Conservation (phyloP, 305 asterid genomes). For the Fraxinus sp. region DNA sequence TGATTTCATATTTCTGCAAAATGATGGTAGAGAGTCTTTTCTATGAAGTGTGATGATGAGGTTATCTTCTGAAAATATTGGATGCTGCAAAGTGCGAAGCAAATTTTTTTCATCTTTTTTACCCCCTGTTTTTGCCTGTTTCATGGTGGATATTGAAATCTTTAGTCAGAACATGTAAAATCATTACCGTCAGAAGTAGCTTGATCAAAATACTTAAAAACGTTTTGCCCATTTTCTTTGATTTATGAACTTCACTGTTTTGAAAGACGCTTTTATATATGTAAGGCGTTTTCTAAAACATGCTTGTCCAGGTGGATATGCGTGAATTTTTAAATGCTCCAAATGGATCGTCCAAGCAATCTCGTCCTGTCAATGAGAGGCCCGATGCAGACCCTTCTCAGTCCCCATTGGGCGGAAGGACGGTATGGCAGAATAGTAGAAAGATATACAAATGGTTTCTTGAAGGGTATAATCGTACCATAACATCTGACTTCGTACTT, state of each 20-base stretch:
- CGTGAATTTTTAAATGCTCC: conserved; percentile 88
- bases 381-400: conserved; percentile 61
- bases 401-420: conserved; percentile 87
- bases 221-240: neutral
- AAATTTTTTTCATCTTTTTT: neutral
- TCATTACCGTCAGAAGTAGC: neutral
- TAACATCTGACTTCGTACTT: neutral
- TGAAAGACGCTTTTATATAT: neutral
- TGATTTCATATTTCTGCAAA: neutral
- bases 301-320: conserved; percentile 67
- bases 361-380: conserved; percentile 55
- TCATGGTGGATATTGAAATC: neutral
- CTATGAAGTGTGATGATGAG: neutral
- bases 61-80: neutral
- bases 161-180: neutral
- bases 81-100: neutral
- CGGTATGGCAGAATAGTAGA: conserved; percentile 49
- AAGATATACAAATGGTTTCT: neutral
- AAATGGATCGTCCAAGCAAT: conserved; percentile 62
- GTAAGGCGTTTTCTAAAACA: conserved; percentile 4
- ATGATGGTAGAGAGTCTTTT: neutral
- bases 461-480: neutral
- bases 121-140: neutral
- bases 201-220: neutral
- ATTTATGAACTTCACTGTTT: neutral